Evolutionary conservation across 495 filamentous ascomycete genomes (phyloP).

Genomic region (Podospora appendiculata): DNA sequence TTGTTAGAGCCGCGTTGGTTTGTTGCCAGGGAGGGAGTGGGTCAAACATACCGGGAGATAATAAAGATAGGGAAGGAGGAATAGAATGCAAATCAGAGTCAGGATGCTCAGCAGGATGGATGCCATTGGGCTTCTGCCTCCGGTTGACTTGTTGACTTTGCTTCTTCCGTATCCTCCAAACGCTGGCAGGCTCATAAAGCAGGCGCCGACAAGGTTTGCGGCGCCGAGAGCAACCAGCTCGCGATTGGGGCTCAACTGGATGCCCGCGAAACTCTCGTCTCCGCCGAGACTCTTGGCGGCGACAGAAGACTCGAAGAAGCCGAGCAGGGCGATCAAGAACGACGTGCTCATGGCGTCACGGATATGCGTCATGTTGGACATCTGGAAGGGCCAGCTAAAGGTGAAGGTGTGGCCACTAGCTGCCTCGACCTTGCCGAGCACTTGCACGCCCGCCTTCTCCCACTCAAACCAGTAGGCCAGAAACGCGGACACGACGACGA

Average conservation of each 20-base stretch:
- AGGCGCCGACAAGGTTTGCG: slow-evolving; percentile 83
- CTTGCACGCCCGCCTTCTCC: slow-evolving; percentile 71
- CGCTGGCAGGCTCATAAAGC: slow-evolving; percentile 83
- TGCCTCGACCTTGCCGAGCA: slow-evolving; percentile 75
- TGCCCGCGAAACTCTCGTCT: slow-evolving; percentile 55
- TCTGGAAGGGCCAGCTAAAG: slow-evolving; percentile 78
- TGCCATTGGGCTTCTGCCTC: slow-evolving; percentile 87
- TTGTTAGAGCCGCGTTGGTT: slow-evolving; percentile 12
- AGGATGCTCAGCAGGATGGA: slow-evolving; percentile 76
- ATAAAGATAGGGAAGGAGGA: slow-evolving; percentile 84
- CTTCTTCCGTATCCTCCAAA: slow-evolving; percentile 96
- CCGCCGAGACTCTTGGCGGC: slow-evolving; percentile 82
- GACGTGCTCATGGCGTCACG: slow-evolving; percentile 85
- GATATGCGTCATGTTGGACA: slow-evolving; percentile 67
- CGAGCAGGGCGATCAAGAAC: slow-evolving; percentile 87
- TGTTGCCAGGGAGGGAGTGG: too few species aligned
- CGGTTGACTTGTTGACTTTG: slow-evolving; percentile 89
- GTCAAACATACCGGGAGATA: slow-evolving; percentile 71
- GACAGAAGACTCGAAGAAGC: slow-evolving; percentile 98
- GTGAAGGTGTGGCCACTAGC: slow-evolving; percentile 59
- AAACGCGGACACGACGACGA: slow-evolving; percentile 81
- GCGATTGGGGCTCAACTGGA: slow-evolving; percentile 81
- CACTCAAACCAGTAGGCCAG: slow-evolving; percentile 72
- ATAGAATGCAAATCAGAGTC: slow-evolving; percentile 70
- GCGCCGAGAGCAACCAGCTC: slow-evolving; percentile 89